phyloP scores from a whole-genome alignment of 768 basidiomycete species.

The Leccinum ochraceum region DNA sequence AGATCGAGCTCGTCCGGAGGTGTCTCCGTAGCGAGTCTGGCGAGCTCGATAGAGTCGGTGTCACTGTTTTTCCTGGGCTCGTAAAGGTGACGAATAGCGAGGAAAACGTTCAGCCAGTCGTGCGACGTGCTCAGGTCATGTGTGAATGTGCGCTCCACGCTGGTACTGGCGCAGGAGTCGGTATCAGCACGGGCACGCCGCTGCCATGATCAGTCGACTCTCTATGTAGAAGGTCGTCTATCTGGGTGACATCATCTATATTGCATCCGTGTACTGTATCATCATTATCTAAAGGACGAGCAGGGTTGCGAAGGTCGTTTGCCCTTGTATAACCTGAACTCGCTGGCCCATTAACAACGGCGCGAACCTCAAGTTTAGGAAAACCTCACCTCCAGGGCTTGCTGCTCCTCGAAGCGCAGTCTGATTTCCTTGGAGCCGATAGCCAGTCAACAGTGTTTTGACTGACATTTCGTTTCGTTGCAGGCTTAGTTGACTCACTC shows the following conservation, averaged over 20 bases:
- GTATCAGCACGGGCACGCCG: not conserved
- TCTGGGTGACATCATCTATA: conserved; percentile 20
- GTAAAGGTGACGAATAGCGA: conserved; percentile 66
- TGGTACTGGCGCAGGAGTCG: not conserved
- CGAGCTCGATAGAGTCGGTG: conserved; percentile 73
- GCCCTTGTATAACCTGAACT: conserved; percentile 72
- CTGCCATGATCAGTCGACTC: not conserved
- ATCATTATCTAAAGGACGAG: conserved; percentile 60
- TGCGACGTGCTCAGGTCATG: conserved; percentile 82
- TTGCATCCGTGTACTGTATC: conserved; percentile 15
- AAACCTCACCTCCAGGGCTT: conserved; percentile 75
- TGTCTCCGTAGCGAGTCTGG: conserved; percentile 77
- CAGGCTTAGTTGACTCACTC: conserved; percentile 3
- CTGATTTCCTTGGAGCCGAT: conserved; percentile 45
- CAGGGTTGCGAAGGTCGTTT: conserved; percentile 81
- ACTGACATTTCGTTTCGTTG: conserved; percentile 7
- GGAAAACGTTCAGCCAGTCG: conserved; percentile 68
- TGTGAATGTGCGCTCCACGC: conserved; percentile 75
- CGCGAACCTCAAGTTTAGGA: too few species aligned
- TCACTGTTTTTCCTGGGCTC: conserved; percentile 85
- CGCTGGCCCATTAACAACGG: conserved; percentile 14
- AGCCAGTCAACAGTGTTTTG: conserved; percentile 39
- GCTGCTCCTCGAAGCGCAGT: conserved; percentile 80
- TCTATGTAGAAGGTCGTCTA: not conserved
- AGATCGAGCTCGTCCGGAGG: conserved; percentile 83